Evolutionary conservation across 768 basidiomycete genomes (phyloP).

Genomic region (Pholiota conissans): DNA sequence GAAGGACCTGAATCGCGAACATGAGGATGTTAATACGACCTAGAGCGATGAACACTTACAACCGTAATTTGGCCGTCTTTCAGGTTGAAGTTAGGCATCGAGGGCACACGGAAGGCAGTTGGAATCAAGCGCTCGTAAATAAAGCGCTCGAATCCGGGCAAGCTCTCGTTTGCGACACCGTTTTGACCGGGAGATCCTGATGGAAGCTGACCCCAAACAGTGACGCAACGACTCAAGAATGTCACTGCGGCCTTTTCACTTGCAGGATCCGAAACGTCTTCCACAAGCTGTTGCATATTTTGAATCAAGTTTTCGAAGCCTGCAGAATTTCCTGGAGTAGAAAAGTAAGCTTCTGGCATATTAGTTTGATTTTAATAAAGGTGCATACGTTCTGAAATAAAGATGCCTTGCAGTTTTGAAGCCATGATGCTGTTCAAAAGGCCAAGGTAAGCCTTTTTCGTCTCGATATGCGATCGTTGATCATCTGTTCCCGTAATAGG

Average conservation of each 20-base stretch:
- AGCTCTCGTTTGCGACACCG: slow-evolving; percentile 34
- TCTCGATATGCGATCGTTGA: slow-evolving; percentile 70
- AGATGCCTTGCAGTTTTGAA: slow-evolving; percentile 78
- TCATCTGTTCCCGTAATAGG: slow-evolving; percentile 90
- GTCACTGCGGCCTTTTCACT: slow-evolving; percentile 80
- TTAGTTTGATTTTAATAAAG: neutral
- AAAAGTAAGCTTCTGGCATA: neutral
- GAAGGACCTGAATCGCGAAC: slow-evolving; percentile 60
- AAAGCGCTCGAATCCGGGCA: slow-evolving; percentile 92
- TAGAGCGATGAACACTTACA: slow-evolving; percentile 48
- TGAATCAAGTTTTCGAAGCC: slow-evolving; percentile 78
- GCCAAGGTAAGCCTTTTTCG: slow-evolving; percentile 85
- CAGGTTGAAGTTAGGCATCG: slow-evolving; percentile 77
- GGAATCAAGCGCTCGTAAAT: slow-evolving; percentile 87
- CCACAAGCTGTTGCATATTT: slow-evolving; percentile 69
- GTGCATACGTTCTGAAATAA: slow-evolving; percentile 81
- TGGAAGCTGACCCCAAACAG: slow-evolving; percentile 64
- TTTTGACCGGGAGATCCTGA: slow-evolving; percentile 32
- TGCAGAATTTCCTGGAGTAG: slow-evolving; percentile 40
- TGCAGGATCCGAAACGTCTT: slow-evolving; percentile 71
- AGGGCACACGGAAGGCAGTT: slow-evolving; percentile 78
- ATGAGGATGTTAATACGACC: neutral
- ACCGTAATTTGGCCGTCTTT: slow-evolving; percentile 86
- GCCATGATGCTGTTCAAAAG: slow-evolving; percentile 81
- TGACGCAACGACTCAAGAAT: slow-evolving; percentile 72